Evolutionary conservation across 2,329 filamentous ascomycete species (phyloP).

Genomic region (Neocucurbitaria cava): DNA sequence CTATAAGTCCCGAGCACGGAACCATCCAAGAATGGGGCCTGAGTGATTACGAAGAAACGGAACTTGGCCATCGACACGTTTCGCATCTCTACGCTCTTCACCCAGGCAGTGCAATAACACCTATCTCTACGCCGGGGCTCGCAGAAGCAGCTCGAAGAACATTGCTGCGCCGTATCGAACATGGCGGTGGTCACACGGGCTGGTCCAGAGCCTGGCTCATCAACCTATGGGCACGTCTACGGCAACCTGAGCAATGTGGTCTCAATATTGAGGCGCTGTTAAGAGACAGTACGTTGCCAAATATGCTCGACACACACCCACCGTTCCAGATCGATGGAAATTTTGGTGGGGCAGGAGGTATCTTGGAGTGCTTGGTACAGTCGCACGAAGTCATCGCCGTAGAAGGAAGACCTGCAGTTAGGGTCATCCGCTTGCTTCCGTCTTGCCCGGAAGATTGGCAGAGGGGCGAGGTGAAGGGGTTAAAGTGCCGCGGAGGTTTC

Average conservation of each 20-base stretch:
- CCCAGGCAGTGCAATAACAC: constrained; percentile 53
- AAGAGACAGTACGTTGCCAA: constrained; percentile 52
- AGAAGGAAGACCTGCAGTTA: not conserved
- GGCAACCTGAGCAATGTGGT: constrained; percentile 8
- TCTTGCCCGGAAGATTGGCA: constrained; percentile 12
- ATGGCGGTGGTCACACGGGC: constrained; percentile 54
- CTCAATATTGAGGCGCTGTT: constrained; percentile 51
- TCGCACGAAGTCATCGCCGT: constrained; percentile 10
- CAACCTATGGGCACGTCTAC: constrained; percentile 58
- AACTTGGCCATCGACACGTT: constrained; percentile 60
- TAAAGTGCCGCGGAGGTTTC: constrained; percentile 11
- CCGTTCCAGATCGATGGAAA: constrained; percentile 61
- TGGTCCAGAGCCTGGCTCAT: constrained; percentile 62
- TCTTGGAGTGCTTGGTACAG: constrained; percentile 57
- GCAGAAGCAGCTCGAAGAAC: constrained; percentile 38
- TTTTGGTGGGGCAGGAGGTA: constrained; percentile 57
- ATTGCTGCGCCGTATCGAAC: constrained; percentile 39
- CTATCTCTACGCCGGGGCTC: constrained; percentile 40
- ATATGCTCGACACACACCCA: constrained; percentile 19
- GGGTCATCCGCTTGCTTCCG: constrained; percentile 9
- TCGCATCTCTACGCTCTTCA: constrained; percentile 60
- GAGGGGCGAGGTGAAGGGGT: constrained; percentile 6
- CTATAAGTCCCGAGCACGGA: constrained; percentile 36
- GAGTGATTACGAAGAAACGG: constrained; percentile 48
- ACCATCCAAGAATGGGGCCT: constrained; percentile 34